These are phyloP conservation scores for Candida labiduridarum DNA, from an alignment of 1,139 yeast species.

Conservation along the genomic window DNA sequence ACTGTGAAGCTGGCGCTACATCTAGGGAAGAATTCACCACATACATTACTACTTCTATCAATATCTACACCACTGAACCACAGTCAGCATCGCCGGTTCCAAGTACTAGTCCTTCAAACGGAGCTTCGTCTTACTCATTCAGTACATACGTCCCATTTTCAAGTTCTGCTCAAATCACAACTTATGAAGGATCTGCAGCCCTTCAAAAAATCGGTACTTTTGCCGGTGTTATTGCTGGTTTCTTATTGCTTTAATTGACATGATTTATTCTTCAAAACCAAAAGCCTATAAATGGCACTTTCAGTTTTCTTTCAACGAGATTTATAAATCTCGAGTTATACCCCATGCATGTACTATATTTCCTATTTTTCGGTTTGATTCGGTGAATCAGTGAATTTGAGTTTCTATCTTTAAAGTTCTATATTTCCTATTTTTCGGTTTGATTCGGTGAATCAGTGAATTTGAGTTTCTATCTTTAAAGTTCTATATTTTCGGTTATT, in stretches of 20 bases:
- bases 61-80: conserved; percentile 5
- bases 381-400: background rate
- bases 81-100: background rate
- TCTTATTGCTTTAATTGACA: background rate
- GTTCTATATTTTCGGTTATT: background rate
- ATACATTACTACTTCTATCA: background rate
- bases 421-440: background rate
- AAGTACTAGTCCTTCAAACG: background rate
- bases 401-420: background rate
- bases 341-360: background rate
- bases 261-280: background rate
- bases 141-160: background rate
- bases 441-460: background rate
- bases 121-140: background rate
- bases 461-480: background rate
- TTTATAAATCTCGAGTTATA: background rate
- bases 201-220: conserved; percentile 1
- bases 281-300: background rate
- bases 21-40: background rate
- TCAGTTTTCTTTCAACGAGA: background rate
- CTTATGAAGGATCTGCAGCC: conserved; percentile 3
- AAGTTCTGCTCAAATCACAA: background rate
- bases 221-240: conserved; percentile 2
- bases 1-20: background rate
- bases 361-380: background rate